Base-by-base conservation (phyloP, 495 filamentous ascomycete genomes). In the Glarea lozoyensis region DNA sequence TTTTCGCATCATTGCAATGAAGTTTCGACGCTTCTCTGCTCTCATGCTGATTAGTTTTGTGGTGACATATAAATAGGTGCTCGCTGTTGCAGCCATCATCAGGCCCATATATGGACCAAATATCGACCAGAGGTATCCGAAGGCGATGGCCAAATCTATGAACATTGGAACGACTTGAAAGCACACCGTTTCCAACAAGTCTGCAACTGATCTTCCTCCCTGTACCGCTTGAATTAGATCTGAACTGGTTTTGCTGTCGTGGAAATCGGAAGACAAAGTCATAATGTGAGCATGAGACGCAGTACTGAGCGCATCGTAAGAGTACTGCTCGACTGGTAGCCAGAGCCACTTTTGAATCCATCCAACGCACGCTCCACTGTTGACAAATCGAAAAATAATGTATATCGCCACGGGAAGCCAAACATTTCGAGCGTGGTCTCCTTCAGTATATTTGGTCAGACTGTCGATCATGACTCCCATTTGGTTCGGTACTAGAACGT, bases 51-150 rank as follows among this genome's bases (percentile, higher is more conserved):
- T 19, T 9, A 83, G 68, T 34, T 63, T 70, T 4, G 71, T 66
- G 10, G 78, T 77, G 24, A 68, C 65, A 54, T 76, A 84, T 41
- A 87, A 56, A 53, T 84, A 90, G 4, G 76, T 57, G 15, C 75
- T 43, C 11, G 73, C 72, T 7, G 79, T 78, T 16, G 75, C 68
- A 12, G 77, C 67, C 34, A 82, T 75, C 32, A 83, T 78, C 37
- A 87, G 70, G 5, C 79, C 76, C 68, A 88, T 82, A 57, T 86
- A 88, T 2, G 76, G 64, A 39, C 82, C 82, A 50, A 88, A 87
- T 4, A 76, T 72, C 34, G 67, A 61, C 39, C 73, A 85, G 19
- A 90, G 66, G 53, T 87, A 86, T 16, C 63, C 65, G 30, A 84
- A 78, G 1, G 81, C 84, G 21, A 88, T 65, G 3, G 68, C 47